Evolutionary conservation across 257 asterid species (phyloP), one percentile per base, ranked within the genome.

Genomic region (Solanum virginianum): DNA sequence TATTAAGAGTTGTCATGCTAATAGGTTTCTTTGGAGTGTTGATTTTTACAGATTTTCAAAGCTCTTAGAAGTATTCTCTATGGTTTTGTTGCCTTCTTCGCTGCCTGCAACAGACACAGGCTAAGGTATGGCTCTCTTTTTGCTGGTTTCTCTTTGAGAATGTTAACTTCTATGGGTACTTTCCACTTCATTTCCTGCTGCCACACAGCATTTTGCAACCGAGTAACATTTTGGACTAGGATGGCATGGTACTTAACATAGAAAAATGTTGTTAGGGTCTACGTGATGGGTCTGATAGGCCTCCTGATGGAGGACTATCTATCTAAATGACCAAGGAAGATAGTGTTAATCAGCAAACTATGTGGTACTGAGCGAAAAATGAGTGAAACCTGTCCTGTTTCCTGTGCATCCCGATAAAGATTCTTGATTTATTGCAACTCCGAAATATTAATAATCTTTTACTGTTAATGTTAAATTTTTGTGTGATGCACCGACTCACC

Each of bases 61-160:
- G 98, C 99, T 87, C 90, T 97, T n/a, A 94, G 98, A 70, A 95
- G 98, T 85, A 94, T 97, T 83, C 96, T 95, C 49, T 89, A 97
- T 83, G 98, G 99, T 69, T 90, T 97, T 87, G 98, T 93, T 83
- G 97, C 90, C 75, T 96, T 95, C 93, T 94, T 94, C 89, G 74
- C 93, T 9, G 91, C 98, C 75, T 93, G 94, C 92, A 96, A 96
- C 84, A 91, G 99, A 87, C 99, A 95, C 82, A 94, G 99, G 80
- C 91, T 96, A 18, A 96, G 99, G 99, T 96, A 90, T 79, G 83
- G 16, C 75, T 87, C 22, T 60, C 60, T 10, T 45, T 85, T 71
- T 77, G 82, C 43, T 66, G 8, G 57, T 16, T 26, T 29, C 4
- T 26, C 47, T 12, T 47, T 20, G 69, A 32, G 51, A 24, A 6